Evolutionary conservation across 805 yeast genomes (phyloP).

Genomic region (Hanseniaspora valbyensis): DNA sequence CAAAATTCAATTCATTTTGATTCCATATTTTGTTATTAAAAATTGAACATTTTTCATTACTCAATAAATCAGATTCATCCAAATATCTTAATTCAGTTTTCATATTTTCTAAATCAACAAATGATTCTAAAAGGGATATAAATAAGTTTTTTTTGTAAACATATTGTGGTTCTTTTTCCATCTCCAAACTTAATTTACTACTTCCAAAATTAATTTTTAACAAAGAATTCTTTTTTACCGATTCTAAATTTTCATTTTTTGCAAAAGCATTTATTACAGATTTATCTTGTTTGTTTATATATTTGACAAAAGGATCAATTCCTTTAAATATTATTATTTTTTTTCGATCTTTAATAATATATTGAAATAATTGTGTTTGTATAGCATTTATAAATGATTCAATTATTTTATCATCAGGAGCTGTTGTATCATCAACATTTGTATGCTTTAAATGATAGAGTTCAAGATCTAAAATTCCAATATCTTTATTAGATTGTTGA

Average conservation of each 20-base stretch:
- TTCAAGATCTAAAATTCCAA: conserved; percentile 13
- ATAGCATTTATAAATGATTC: conserved; percentile 1
- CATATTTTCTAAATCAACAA: neutral
- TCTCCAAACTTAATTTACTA: neutral
- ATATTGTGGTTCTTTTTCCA: neutral
- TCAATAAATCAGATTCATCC: conserved; percentile 1
- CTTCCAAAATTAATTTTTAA: neutral
- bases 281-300: neutral
- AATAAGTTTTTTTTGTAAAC: conserved; percentile 6
- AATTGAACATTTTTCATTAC: neutral
- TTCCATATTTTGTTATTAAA: conserved; percentile 10
- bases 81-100: neutral
- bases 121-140: neutral
- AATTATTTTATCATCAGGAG: neutral
- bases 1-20: neutral
- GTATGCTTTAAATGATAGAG: conserved; percentile 7
- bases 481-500: neutral
- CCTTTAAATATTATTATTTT: conserved; percentile 10
- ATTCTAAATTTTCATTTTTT: neutral
- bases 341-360: neutral
- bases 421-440: neutral
- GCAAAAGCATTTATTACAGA: neutral
- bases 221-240: neutral
- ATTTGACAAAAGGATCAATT: conserved; percentile 6
- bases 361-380: conserved; percentile 7